phyloP scores from a whole-genome alignment of 2,329 filamentous ascomycete species.

The Diaporthe ilicicola region DNA sequence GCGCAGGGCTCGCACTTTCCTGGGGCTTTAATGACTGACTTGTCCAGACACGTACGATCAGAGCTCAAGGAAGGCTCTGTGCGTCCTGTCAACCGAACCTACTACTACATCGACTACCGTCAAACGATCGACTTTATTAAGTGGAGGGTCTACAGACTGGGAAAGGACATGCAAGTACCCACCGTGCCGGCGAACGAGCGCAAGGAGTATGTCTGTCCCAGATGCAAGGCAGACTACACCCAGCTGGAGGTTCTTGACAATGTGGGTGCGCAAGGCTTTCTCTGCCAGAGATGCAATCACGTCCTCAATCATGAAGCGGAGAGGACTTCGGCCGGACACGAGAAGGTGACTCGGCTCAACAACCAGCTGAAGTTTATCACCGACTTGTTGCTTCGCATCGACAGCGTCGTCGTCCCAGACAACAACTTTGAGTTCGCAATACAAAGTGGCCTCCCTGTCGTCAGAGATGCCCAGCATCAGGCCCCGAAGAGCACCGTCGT shows the following conservation, averaged over 20 bases:
- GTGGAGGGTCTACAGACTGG: slow-evolving; percentile 88
- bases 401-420: slow-evolving; percentile 76
- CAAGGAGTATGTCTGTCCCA: slow-evolving; percentile 88
- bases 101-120: slow-evolving; percentile 97
- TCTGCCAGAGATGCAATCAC: slow-evolving; percentile 80
- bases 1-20: background rate
- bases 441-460: slow-evolving; percentile 68
- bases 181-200: slow-evolving; percentile 83
- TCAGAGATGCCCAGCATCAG: slow-evolving; percentile 73
- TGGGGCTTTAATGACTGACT: slow-evolving; percentile 6
- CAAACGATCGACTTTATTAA: slow-evolving; percentile 96
- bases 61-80: slow-evolving; percentile 84
- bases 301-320: slow-evolving; percentile 72
- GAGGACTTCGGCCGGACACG: slow-evolving; percentile 73
- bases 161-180: slow-evolving; percentile 86
- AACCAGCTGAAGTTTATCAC: slow-evolving; percentile 83
- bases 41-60: slow-evolving; percentile 71
- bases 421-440: slow-evolving; percentile 78
- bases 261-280: slow-evolving; percentile 75
- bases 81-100: slow-evolving; percentile 85
- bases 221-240: slow-evolving; percentile 88
- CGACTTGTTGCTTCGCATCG: slow-evolving; percentile 78
- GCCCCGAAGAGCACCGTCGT: slow-evolving; percentile 67
- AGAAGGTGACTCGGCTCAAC: slow-evolving; percentile 78
- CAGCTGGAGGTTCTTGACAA: slow-evolving; percentile 88